Percentiles rank a stretch among this genome's conserved stretches.
phyloP scores from a whole-genome alignment of 2,329 filamentous ascomycete genomes.

The Nemania serpens region DNA sequence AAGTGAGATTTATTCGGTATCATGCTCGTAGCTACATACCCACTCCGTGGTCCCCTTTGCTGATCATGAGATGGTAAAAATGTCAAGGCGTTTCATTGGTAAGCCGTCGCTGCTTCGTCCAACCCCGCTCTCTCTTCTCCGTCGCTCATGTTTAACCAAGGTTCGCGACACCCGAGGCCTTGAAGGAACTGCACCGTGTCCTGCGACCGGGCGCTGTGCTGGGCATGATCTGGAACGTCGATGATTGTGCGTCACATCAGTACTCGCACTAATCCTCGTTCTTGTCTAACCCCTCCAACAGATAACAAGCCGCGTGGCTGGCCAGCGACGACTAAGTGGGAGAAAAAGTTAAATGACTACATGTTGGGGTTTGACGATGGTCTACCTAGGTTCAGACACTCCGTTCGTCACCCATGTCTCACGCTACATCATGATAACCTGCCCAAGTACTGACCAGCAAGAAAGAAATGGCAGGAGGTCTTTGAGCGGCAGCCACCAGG shows the following conservation, averaged over 20 bases:
- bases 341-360: constrained; percentile 63
- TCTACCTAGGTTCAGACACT: constrained; percentile 67
- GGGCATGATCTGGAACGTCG: constrained; percentile 75
- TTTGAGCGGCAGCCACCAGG: constrained; percentile 64
- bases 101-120: constrained; percentile 29
- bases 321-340: constrained; percentile 63
- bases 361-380: constrained; percentile 61
- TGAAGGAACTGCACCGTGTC: constrained; percentile 70
- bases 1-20: constrained; percentile 11
- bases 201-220: constrained; percentile 64
- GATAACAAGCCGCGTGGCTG: constrained; percentile 67
- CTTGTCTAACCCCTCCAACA: constrained; percentile 40
- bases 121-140: background rate
- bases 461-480: constrained; percentile 62
- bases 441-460: constrained; percentile 13
- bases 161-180: constrained; percentile 68
- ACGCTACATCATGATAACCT: background rate
- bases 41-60: background rate
- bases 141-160: constrained; percentile 44
- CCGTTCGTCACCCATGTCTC: constrained; percentile 32
- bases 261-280: background rate
- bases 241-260: constrained; percentile 61
- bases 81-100: constrained; percentile 56
- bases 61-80: constrained; percentile 20
- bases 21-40: background rate